phyloP scores from a whole-genome alignment of 1,284 basidiomycete genomes.

The Naganishia sp. region DNA sequence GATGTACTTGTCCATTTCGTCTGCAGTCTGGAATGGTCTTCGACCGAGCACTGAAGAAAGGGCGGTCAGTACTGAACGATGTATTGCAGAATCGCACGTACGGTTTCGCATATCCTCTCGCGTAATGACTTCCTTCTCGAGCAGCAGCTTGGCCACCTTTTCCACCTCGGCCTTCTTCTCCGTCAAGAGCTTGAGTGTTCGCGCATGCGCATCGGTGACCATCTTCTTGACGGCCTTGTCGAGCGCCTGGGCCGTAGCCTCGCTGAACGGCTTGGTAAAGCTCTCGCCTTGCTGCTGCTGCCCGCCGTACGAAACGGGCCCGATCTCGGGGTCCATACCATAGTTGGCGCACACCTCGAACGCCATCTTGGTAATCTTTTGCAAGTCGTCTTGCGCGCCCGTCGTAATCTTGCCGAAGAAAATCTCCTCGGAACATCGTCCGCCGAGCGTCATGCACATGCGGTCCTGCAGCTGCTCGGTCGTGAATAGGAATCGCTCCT shows the following conservation, averaged over 20 bases:
- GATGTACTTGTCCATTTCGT: constrained; percentile 93
- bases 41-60: constrained; percentile 66
- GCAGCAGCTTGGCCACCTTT: constrained; percentile 84
- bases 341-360: constrained; percentile 90
- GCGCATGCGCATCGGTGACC: constrained; percentile 82
- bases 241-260: constrained; percentile 92
- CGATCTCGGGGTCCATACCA: constrained; percentile 93
- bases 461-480: constrained; percentile 92
- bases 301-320: constrained; percentile 92
- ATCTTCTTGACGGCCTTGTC: constrained; percentile 89
- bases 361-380: constrained; percentile 97
- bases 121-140: constrained; percentile 94
- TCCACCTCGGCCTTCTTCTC: constrained; percentile 86
- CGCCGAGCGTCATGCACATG: constrained; percentile 99
- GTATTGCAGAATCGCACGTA: constrained; percentile 34
- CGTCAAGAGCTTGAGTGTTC: constrained; percentile 79
- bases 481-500: constrained; percentile 92
- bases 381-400: constrained; percentile 94
- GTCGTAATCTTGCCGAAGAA: constrained; percentile 97
- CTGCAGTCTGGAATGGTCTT: constrained; percentile 75
- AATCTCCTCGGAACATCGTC: constrained; percentile 96
- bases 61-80: background rate
- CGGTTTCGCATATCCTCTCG: constrained; percentile 58
- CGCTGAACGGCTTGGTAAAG: constrained; percentile 97
- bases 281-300: constrained; percentile 77